Base-by-base conservation (phyloP, 2,329 filamentous ascomycete species). In the Pseudogymnoascus sp. region DNA sequence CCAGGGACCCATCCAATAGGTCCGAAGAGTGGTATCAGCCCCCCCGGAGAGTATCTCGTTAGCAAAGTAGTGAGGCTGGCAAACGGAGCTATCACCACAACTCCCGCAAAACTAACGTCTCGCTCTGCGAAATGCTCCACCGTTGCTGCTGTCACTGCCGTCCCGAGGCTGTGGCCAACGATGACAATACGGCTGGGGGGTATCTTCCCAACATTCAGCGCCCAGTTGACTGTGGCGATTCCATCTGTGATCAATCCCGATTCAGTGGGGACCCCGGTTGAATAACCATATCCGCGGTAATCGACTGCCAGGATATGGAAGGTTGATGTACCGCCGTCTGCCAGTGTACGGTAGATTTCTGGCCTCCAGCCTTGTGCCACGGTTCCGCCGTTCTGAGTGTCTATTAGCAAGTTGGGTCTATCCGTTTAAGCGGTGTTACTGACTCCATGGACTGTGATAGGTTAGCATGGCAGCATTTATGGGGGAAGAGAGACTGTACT, bases 261-360 rank as follows among this genome's bases (percentile, higher is more conserved):
- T 76, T 97, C 93, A 0, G 86, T 88, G 0, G 93, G 93, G 3
- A 76, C 77, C n/a, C 93, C 91, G 0, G 87, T 90, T 7, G 90
- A 95, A 40, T 84, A 81, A 0, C 92, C 93, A 69, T 91, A 97
- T 5, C 93, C 93, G 16, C 93, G 88, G 75, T 97, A 97, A 78
- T 96, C 92, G 70, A 96, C 86, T 40, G 91, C 85, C n/a, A 97
- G 79, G 51, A 96, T 83, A 72, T 97, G 93, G 63, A 92, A 84
- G 63, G 83, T 79, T 0, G 80, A 86, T 0, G 82, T 83, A 1
- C 88, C 89, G 2, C 87, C 85, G 62, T 88, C 84, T 3, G 91
- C 85, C 45, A 96, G 79, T 51, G 86, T 82, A 69, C 92, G 90
- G 73, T 96, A 96, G 64, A 86, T 89, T 34, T 86, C 81, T 1